These are phyloP conservation scores for Mortierella claussenii DNA, from an alignment of 192 early-diverging fungal species.

Conservation along the genomic window DNA sequence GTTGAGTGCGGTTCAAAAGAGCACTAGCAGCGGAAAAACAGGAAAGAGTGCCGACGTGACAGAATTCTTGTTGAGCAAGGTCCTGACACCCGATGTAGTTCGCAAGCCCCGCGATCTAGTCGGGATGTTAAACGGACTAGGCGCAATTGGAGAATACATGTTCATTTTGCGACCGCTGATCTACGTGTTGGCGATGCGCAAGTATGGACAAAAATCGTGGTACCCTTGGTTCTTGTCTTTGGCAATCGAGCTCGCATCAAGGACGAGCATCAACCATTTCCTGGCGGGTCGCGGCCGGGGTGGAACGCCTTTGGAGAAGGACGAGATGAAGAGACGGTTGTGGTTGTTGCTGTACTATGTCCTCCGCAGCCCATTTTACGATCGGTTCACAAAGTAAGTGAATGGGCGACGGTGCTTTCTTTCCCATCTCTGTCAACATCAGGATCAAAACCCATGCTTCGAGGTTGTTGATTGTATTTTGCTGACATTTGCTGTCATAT, in stretches of 20 bases:
- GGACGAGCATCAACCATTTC: slow-evolving; percentile 55
- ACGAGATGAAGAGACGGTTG: slow-evolving; percentile 78
- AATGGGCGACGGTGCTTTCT: too few species aligned
- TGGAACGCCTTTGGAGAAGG: slow-evolving; percentile 78
- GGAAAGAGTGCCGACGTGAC: slow-evolving; percentile 55
- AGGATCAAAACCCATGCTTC: too few species aligned
- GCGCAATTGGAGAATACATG: slow-evolving; percentile 76
- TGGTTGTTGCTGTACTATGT: slow-evolving; percentile 85
- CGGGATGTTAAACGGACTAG: slow-evolving; percentile 59
- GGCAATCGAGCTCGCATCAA: slow-evolving; percentile 69
- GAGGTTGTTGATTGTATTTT: too few species aligned
- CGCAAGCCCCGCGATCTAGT: slow-evolving; percentile 78
- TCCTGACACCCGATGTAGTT: slow-evolving; percentile 70
- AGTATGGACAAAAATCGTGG: slow-evolving; percentile 80
- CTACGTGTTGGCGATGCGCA: slow-evolving; percentile 84
- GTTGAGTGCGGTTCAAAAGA: slow-evolving; percentile 47
- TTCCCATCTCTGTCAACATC: too few species aligned
- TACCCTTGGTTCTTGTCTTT: slow-evolving; percentile 88
- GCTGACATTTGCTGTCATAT: too few species aligned
- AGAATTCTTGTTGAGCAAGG: slow-evolving; percentile 64
- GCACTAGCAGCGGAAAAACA: slow-evolving; percentile 27
- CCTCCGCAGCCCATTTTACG: slow-evolving; percentile 87
- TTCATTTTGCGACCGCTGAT: slow-evolving; percentile 88
- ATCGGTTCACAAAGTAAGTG: slow-evolving; percentile 79
- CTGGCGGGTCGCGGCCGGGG: slow-evolving; percentile 34